A percentile compares a stretch with the other conserved stretches of the same genome.
Conservation (phyloP, 208 protist species). For the Trypanosoma platydactyli region DNA sequence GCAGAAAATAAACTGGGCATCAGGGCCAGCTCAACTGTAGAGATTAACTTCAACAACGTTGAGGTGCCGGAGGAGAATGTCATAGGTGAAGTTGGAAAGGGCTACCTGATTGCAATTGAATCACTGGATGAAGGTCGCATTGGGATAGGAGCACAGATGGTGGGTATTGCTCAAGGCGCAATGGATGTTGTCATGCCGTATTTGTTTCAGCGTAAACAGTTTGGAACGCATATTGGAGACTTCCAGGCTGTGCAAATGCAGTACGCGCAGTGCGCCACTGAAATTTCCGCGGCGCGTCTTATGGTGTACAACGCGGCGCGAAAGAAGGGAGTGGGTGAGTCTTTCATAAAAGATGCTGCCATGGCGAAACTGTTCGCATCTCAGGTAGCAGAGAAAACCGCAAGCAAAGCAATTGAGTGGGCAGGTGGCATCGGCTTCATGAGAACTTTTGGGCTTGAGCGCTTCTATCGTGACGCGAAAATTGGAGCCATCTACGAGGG, state of each 20-base stretch:
- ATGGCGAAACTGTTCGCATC: conserved; percentile 95
- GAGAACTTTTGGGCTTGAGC: conserved; percentile 93
- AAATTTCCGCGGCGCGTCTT: conserved; percentile 80
- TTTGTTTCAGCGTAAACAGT: conserved; percentile 93
- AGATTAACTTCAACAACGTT: conserved; percentile 92
- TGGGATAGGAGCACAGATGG: conserved; percentile 94
- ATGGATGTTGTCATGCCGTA: conserved; percentile 83
- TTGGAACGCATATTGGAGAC: conserved; percentile 84
- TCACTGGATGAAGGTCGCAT: conserved; percentile 95
- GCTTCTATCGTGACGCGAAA: conserved; percentile 94
- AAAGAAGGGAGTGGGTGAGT: conserved; percentile 78
- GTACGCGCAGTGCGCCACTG: conserved; percentile 70
- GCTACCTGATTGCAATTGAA: conserved; percentile 95
- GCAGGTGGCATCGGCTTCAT: conserved; percentile 96
- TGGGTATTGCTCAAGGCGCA: conserved; percentile 88
- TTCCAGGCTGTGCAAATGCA: conserved; percentile 96
- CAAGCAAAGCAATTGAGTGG: conserved; percentile 91
- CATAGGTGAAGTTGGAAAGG: conserved; percentile 89
- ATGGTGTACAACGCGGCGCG: conserved; percentile 93
- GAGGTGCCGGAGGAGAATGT: conserved; percentile 72
- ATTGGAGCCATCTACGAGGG: conserved; percentile 94
- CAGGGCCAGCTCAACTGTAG: conserved; percentile 93
- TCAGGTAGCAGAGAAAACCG: conserved; percentile 79
- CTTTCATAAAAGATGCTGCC: conserved; percentile 93
- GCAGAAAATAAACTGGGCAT: conserved; percentile 96